Percentiles rank a stretch among this genome's conserved stretches.
These are phyloP conservation scores for Rossbeevera mucosa DNA, from an alignment of 768 basidiomycete genomes.

Conservation along the genomic window DNA sequence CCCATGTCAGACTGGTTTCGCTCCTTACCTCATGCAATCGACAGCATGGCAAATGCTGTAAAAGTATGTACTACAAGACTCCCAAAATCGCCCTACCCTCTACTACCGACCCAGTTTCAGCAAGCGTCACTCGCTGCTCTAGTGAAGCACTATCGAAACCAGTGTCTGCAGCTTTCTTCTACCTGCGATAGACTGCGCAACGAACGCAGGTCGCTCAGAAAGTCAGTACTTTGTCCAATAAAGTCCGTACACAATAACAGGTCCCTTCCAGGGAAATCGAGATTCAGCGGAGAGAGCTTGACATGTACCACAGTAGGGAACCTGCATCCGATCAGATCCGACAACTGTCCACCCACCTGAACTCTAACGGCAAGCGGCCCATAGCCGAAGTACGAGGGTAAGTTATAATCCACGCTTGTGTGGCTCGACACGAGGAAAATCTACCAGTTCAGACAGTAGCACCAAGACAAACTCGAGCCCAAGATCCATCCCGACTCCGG, in stretches of 20 bases:
- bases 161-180: constrained; percentile 43
- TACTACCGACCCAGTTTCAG: constrained; percentile 54
- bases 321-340: constrained; percentile 22
- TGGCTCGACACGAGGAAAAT: background rate
- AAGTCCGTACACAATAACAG: constrained; percentile 1
- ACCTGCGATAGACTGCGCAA: constrained; percentile 31
- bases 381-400: constrained; percentile 46
- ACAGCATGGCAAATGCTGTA: constrained; percentile 59
- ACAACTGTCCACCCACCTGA: constrained; percentile 38
- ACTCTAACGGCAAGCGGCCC: constrained; percentile 63
- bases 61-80: constrained; percentile 43
- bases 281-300: constrained; percentile 45
- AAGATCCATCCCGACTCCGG: constrained; percentile 48
- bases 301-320: constrained; percentile 39
- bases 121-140: constrained; percentile 69
- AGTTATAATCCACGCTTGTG: constrained; percentile 12
- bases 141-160: constrained; percentile 57
- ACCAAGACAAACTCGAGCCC: constrained; percentile 53
- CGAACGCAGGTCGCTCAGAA: constrained; percentile 49
- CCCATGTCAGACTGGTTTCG: constrained; percentile 85
- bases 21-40: constrained; percentile 55
- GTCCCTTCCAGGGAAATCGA: constrained; percentile 43
- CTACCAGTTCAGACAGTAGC: constrained; percentile 17
- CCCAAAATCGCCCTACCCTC: background rate
- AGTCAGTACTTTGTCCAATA: constrained; percentile 34